These are phyloP conservation scores for Claviceps fusiformis DNA, from an alignment of 2,329 filamentous ascomycete genomes.

Conservation along the genomic window DNA sequence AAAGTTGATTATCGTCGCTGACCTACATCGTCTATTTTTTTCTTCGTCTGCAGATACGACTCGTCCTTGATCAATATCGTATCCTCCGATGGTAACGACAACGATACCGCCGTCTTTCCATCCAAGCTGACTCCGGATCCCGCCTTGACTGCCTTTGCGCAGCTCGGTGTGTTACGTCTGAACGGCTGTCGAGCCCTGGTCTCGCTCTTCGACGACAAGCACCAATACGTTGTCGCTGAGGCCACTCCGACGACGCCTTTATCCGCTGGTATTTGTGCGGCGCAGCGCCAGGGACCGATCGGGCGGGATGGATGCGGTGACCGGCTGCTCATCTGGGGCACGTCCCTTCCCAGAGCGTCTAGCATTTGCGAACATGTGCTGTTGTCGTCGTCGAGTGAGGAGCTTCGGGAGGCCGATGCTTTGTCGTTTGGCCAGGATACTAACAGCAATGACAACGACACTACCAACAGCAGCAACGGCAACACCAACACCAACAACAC, in stretches of 20 bases:
- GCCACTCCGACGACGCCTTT: constrained; percentile 29
- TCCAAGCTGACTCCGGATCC: constrained; percentile 17
- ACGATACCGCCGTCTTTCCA: not conserved
- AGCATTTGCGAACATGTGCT: constrained; percentile 18
- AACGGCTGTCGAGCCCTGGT: constrained; percentile 28
- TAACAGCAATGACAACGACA: no score
- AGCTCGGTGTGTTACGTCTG: constrained; percentile 31
- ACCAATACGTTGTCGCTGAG: constrained; percentile 38
- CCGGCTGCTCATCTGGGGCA: constrained; percentile 17
- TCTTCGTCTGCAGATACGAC: constrained; percentile 1
- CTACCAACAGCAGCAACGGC: not conserved
- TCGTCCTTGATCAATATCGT: constrained; percentile 4
- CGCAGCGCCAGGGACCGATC: constrained; percentile 1
- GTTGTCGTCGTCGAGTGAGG: not conserved
- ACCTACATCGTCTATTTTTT: not conserved
- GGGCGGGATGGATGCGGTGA: constrained; percentile 1
- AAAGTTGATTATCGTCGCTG: not conserved
- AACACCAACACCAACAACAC: not conserved
- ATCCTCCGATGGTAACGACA: not conserved
- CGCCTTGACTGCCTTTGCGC: constrained; percentile 34
- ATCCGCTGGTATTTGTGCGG: constrained; percentile 6
- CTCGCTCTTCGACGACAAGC: constrained; percentile 34
- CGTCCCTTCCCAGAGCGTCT: constrained; percentile 17
- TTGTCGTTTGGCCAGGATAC: not conserved
- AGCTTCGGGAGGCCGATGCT: not conserved